Conservation (phyloP, 306 rosid genomes). For the peach (Prunus persica) region DNA sequence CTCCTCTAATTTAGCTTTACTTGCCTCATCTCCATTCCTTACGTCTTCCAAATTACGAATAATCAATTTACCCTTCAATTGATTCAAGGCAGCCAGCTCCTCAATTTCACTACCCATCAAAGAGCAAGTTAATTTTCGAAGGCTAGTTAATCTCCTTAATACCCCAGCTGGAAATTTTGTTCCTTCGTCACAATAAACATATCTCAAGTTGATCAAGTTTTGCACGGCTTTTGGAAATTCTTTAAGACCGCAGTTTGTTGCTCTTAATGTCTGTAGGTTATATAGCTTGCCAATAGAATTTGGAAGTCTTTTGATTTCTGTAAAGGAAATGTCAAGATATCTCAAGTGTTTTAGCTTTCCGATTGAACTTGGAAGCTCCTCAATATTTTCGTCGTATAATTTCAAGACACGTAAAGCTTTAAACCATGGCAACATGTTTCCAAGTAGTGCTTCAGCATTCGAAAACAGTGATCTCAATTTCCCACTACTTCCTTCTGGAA, state of each 20-base stretch:
- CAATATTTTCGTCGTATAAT: neutral
- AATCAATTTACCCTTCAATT: neutral
- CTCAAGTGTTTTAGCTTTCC: neutral
- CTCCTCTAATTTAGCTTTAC: too few relatives aligned
- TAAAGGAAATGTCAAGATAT: neutral
- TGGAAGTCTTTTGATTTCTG: neutral
- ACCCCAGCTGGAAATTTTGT: too few relatives aligned
- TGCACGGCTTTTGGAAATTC: too few relatives aligned
- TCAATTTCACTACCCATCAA: too few relatives aligned
- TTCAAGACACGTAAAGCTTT: neutral
- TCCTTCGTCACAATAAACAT: too few relatives aligned
- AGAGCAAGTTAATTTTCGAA: too few relatives aligned
- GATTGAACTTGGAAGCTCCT: neutral
- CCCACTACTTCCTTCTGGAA: neutral
- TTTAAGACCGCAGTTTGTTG: fast-evolving
- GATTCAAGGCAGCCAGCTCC: neutral
- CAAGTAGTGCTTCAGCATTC: too few relatives aligned
- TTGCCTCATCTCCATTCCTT: too few relatives aligned
- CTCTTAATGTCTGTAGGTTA: neutral
- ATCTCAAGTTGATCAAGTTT: too few relatives aligned
- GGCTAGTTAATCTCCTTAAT: fast-evolving
- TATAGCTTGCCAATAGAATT: neutral
- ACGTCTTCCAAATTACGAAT: too few relatives aligned
- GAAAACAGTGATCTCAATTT: neutral
- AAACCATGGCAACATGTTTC: neutral